Base-by-base conservation (phyloP, 208 protist genomes). In the Herpetomonas samuelpessoai region DNA sequence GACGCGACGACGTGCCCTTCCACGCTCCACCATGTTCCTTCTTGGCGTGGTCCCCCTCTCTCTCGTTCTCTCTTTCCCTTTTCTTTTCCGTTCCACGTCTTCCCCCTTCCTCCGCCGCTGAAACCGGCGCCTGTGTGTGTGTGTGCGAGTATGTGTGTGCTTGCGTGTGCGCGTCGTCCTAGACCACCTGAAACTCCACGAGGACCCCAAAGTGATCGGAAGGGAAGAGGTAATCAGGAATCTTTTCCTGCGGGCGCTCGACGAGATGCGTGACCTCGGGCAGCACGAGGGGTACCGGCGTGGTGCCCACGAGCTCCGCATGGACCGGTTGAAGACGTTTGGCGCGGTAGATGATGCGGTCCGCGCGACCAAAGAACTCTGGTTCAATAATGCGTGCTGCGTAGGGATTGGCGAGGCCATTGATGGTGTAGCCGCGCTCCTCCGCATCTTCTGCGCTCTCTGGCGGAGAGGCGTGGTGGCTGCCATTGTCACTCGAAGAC, bases 151-250 rank as follows among this genome's bases (percentile, higher is more conserved):
- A 41, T 7, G 35, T 7, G 35, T 7, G 35, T 41, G 10, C 10
- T 7, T 41, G 10, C 16, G 35, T 41, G 35, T 41, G 35, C 14
- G 21, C 30, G n/a, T n/a, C n/a, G n/a, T n/a, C n/a, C 65, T 67
- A 88, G 35, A 75, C 16, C 6, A 88, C 65, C 26, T 76, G 76
- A 55, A 81, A 81, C 65, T 83, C 71, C 0, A 73, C 76, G 35
- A 80, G 57, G 28, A 83, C 54, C 59, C 78, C 77, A 64, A 78
- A 83, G 55, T 85, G 81, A 55, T 83, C 81, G 41, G 78, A 83
- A 6, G 71, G 75, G 53, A 59, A 81, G 44, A 83, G 65, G 54
- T 85, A 71, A 29, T 82, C 74, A 4, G 74, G 81, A 27, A 77
- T 72, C n/a, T 46, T 53, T 50, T 74, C 73, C 21, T 61, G 30